These are phyloP conservation scores for Alternaria consortialis DNA, from an alignment of 2,329 filamentous ascomycete genomes.

Conservation along the genomic window DNA sequence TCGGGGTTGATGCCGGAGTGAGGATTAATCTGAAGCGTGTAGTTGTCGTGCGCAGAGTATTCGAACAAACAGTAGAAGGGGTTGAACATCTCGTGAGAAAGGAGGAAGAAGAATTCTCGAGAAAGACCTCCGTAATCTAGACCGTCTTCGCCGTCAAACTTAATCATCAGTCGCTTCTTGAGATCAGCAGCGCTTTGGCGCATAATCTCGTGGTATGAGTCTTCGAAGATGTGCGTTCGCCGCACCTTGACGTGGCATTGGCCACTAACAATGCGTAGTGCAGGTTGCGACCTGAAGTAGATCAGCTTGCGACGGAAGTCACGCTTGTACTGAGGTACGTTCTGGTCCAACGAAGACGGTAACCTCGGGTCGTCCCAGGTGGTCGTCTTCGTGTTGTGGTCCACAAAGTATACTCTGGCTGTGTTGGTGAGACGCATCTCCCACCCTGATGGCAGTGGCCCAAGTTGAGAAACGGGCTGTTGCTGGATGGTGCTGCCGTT, in stretches of 20 bases:
- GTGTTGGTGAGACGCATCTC: constrained; percentile 99
- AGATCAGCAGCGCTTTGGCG: constrained; percentile 93
- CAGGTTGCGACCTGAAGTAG: constrained; percentile 98
- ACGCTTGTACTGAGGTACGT: constrained; percentile 98
- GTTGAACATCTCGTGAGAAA: constrained; percentile 99
- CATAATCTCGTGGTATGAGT: constrained; percentile 98
- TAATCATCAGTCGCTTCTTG: constrained; percentile 99
- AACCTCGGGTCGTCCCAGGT: constrained; percentile 98
- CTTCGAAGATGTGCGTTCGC: constrained; percentile 96
- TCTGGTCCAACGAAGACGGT: constrained; percentile 95
- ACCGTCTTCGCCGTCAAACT: constrained; percentile 98
- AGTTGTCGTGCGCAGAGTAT: constrained; percentile 99
- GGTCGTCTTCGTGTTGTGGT: constrained; percentile 99
- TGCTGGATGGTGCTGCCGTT: constrained; percentile 88
- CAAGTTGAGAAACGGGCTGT: constrained; percentile 95
- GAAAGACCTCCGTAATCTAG: constrained; percentile 97
- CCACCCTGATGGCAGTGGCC: constrained; percentile 95
- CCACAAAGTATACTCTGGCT: constrained; percentile 96
- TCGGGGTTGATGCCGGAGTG: constrained; percentile 99
- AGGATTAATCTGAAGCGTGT: constrained; percentile 98
- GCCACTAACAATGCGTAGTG: constrained; percentile 91
- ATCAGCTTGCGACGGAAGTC: constrained; percentile 98
- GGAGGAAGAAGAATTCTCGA: constrained; percentile 96
- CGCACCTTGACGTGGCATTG: constrained; percentile 99
- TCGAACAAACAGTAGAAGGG: constrained; percentile 99